phyloP scores from a whole-genome alignment of 2,329 filamentous ascomycete species.

The Pezicula neosporulosa region DNA sequence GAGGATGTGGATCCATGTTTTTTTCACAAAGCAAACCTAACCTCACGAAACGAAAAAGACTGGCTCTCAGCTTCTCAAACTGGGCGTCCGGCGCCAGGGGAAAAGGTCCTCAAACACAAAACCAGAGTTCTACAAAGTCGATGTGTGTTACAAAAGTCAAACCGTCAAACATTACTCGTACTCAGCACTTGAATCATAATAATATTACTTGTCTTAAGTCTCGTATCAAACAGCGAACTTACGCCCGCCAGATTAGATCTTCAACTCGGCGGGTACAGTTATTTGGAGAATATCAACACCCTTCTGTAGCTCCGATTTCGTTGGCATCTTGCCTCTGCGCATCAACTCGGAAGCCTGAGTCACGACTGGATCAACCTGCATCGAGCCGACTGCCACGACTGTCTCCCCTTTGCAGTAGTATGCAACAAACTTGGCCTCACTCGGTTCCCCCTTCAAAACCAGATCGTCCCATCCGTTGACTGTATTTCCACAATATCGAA shows the following conservation, averaged over 20 bases:
- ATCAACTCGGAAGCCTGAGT: conserved; percentile 80
- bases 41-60: too few relatives aligned
- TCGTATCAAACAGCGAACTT: not conserved
- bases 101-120: not conserved
- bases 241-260: conserved; percentile 7
- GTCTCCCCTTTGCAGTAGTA: conserved; percentile 86
- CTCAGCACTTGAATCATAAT: not conserved
- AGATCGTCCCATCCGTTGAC: conserved; percentile 80
- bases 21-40: not conserved
- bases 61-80: too few relatives aligned
- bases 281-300: conserved; percentile 39
- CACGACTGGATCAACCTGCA: conserved; percentile 89
- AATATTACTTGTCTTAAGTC: not conserved
- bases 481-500: conserved; percentile 92
- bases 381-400: conserved; percentile 85
- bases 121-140: not conserved
- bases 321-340: conserved; percentile 76
- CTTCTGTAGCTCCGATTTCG: conserved; percentile 70
- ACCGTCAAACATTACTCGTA: too few relatives aligned
- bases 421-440: conserved; percentile 78
- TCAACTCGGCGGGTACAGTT: conserved; percentile 18
- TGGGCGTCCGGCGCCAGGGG: not conserved
- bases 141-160: too few relatives aligned
- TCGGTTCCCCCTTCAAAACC: conserved; percentile 72
- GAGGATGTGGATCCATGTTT: not conserved